Percentiles rank a stretch among this genome's conserved stretches.
These are phyloP conservation scores for Nothophytophthora sp. DNA, from an alignment of 352 stramenopile species.

Conservation along the genomic window DNA sequence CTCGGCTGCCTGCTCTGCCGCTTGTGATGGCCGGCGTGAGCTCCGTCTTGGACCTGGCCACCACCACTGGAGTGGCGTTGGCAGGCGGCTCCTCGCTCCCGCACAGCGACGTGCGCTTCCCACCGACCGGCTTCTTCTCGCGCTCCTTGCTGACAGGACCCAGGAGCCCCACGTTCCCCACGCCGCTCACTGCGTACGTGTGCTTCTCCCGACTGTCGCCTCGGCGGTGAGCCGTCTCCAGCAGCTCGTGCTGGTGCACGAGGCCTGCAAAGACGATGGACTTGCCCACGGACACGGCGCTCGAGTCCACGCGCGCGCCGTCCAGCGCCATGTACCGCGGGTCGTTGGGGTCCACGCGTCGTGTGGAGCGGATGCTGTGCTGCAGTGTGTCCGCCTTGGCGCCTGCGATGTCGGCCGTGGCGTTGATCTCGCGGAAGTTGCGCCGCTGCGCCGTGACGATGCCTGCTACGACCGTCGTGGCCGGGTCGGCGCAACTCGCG, in stretches of 20 bases:
- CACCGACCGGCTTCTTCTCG: constrained; percentile 25
- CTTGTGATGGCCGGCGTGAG: constrained; percentile 18
- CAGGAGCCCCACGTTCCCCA: constrained; percentile 61
- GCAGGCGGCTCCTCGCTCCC: constrained; percentile 12
- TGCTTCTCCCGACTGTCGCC: constrained; percentile 10
- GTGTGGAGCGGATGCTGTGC: constrained; percentile 70
- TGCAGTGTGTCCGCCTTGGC: constrained; percentile 62
- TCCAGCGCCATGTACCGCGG: constrained; percentile 64
- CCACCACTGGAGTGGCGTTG: constrained; percentile 11
- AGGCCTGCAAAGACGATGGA: constrained; percentile 72
- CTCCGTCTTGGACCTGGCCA: constrained; percentile 25
- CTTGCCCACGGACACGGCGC: constrained; percentile 61
- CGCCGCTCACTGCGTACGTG: constrained; percentile 48
- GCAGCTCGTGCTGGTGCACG: constrained; percentile 45
- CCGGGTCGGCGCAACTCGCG: constrained; percentile 47
- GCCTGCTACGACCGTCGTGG: constrained; percentile 54
- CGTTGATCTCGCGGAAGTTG: constrained; percentile 59
- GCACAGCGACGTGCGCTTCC: constrained; percentile 16
- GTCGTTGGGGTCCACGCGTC: constrained; percentile 66
- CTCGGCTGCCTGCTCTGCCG: constrained; percentile 3
- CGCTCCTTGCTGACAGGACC: constrained; percentile 12
- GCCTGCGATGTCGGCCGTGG: constrained; percentile 61
- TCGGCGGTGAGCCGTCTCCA: constrained; percentile 19
- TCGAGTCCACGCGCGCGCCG: constrained; percentile 60
- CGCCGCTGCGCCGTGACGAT: constrained; percentile 63